Base-by-base conservation (phyloP, 2,329 filamentous ascomycete species). In the Colletotrichum higginsianum region DNA sequence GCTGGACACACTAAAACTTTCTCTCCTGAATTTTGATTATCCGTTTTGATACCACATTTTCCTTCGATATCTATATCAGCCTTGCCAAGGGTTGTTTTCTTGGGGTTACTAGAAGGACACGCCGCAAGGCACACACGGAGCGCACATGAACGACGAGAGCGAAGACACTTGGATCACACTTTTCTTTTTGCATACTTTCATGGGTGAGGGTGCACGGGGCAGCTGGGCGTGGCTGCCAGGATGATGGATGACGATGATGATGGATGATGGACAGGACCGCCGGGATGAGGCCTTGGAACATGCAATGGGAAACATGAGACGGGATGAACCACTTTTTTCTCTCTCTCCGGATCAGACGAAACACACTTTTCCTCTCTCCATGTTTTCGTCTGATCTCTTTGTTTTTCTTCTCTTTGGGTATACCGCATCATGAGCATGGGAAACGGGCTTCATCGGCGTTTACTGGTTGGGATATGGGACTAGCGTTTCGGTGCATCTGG, bases 61-160 rank as follows among this genome's bases (percentile, higher is more conserved):
- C 67, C 75, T 76, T 78, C 74, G 76, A 75, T 70, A 76, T 76
- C 78, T 77, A 73, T 69, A 67, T 23, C 70, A 62, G 46, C 62
- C 67, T 49, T 58, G 38, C 47, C 60, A 67, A 52, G 26, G 70
- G 70, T 61, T 72, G 66, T 16, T 66, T 61, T n/a, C 61, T 61
- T 50, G 66, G 60, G 64, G 56, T 62, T 73, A 68, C 50, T 69
- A 72, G 52, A 73, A 65, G 64, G 72, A 72, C 65, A 73, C 75
- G 82, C 82, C 82, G 82, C 82, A 77, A 85, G 83, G 84, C 82
- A 76, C 60, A 61, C 67, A 61, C 67, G 67, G 71, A 74, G 72
- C 69, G 66, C 53, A 67, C 55, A 67, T 68, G 68, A 73, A 72
- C 68, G 58, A 72, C 35, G 64, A 72, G 72, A 73, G 55, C 68